A percentile compares a stretch with the other conserved stretches of the same genome.
Evolutionary conservation across 345 rosid species (phyloP).

Genomic region (Pugionium cornutum): DNA sequence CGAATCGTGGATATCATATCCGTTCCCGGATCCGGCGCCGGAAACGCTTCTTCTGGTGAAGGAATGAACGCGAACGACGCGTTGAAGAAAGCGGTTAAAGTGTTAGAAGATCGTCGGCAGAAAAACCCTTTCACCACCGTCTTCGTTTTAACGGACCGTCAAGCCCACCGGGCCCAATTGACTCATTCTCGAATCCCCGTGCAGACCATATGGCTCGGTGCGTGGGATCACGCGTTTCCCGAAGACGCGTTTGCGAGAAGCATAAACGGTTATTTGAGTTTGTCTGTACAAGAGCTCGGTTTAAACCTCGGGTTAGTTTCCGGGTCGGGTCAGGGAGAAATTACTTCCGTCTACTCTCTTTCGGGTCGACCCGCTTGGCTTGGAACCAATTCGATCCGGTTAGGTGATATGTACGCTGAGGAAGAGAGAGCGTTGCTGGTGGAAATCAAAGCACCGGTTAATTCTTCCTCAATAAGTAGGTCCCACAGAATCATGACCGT

Average conservation of each 20-base stretch:
- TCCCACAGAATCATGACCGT: slow-evolving; percentile 64
- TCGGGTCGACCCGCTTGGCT: slow-evolving; percentile 51
- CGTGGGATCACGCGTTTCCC: slow-evolving; percentile 38
- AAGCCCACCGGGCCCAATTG: slow-evolving; percentile 34
- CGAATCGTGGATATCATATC: slow-evolving; percentile 53
- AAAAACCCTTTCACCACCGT: slow-evolving; percentile 64
- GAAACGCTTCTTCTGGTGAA: slow-evolving; percentile 50
- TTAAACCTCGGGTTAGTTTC: slow-evolving; percentile 61
- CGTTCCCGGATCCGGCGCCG: slow-evolving; percentile 44
- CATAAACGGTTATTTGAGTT: slow-evolving; percentile 48
- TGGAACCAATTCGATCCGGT: slow-evolving; percentile 56
- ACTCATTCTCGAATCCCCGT: slow-evolving; percentile 49
- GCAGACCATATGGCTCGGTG: slow-evolving; percentile 49
- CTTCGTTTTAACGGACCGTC: slow-evolving; percentile 58
- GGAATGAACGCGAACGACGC: slow-evolving; percentile 73
- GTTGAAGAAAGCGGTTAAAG: slow-evolving; percentile 79
- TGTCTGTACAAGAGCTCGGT: slow-evolving; percentile 64
- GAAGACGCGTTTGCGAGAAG: slow-evolving; percentile 54
- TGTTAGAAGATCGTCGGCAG: slow-evolving; percentile 81
- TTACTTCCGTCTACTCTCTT: slow-evolving; percentile 58
- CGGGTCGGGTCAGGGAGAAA: slow-evolving; percentile 68
- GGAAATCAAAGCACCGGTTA: slow-evolving; percentile 57
- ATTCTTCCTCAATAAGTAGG: slow-evolving; percentile 39
- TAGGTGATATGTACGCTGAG: slow-evolving; percentile 70
- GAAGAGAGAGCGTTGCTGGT: slow-evolving; percentile 76